A percentile compares a stretch with the other conserved stretches of the same genome.
Conservation (phyloP, 345 rosid species). For the Brassica rapa region DNA sequence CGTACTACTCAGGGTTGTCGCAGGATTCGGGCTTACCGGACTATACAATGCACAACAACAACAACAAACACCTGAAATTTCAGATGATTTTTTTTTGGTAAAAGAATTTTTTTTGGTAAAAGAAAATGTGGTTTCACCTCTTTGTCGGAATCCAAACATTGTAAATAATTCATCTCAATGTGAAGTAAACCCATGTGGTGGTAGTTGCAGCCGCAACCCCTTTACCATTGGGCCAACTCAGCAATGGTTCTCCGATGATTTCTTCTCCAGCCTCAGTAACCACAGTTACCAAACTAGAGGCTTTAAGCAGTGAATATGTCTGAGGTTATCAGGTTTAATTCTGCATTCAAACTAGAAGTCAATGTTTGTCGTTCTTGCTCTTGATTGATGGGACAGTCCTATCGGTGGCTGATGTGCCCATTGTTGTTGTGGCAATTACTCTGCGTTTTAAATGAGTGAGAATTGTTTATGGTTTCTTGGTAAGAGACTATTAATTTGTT, state of each 20-base stretch:
- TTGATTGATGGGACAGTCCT: slow-evolving; percentile 26
- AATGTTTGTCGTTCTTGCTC: slow-evolving; percentile 15
- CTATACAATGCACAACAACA: slow-evolving; percentile 43
- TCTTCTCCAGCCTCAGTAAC: slow-evolving; percentile 65
- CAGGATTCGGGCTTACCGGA: slow-evolving; percentile 71
- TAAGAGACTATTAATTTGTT: background rate
- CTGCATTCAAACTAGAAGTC: slow-evolving; percentile 17
- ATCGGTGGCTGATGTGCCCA: slow-evolving; percentile 25
- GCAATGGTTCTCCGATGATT: slow-evolving; percentile 45
- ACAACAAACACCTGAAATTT: slow-evolving; percentile 26
- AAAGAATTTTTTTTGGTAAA: too few relatives aligned
- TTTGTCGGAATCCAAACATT: too few relatives aligned
- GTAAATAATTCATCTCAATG: too few relatives aligned
- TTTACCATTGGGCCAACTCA: too few relatives aligned
- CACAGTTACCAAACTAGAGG: slow-evolving; percentile 65
- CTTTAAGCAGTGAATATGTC: slow-evolving; percentile 47
- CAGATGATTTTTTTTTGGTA: slow-evolving; percentile 52
- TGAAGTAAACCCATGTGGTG: too few relatives aligned
- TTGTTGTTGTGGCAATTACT: too few relatives aligned
- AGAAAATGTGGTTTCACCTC: too few relatives aligned
- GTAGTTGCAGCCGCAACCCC: too few relatives aligned
- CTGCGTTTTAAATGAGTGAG: slow-evolving; percentile 10
- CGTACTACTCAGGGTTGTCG: slow-evolving; percentile 75
- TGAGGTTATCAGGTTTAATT: slow-evolving; percentile 17
- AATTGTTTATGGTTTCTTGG: background rate